Percentiles rank a stretch among this genome's conserved stretches.
phyloP scores from a whole-genome alignment of 2,329 filamentous ascomycete species.

The Fusarium scirpi region DNA sequence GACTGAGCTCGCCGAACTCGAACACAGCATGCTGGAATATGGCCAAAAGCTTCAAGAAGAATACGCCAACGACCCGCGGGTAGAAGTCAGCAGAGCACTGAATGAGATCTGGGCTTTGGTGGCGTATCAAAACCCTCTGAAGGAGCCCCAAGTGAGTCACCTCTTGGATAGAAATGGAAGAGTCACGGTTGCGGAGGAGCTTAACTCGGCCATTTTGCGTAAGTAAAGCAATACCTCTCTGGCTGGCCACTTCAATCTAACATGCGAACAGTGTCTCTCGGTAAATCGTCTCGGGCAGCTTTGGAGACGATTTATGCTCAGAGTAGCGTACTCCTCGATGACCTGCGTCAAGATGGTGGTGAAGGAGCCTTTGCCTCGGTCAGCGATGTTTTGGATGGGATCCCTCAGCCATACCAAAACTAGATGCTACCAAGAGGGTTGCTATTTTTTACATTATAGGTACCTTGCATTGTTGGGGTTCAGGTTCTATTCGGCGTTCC shows the following conservation, averaged over 20 bases:
- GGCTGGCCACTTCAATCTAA: constrained; percentile 31
- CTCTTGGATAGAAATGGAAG: constrained; percentile 82
- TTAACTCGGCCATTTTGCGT: constrained; percentile 94
- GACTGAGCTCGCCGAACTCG: constrained; percentile 60
- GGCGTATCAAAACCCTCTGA: constrained; percentile 84
- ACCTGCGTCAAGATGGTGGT: constrained; percentile 82
- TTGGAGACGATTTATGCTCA: constrained; percentile 89
- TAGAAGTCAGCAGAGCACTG: constrained; percentile 78
- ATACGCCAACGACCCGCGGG: constrained; percentile 77
- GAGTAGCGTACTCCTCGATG: constrained; percentile 86
- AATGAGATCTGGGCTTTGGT: constrained; percentile 89
- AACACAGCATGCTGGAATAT: constrained; percentile 79
- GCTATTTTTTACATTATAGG: constrained; percentile 18
- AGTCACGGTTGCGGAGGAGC: constrained; percentile 85
- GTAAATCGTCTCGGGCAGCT: constrained; percentile 87
- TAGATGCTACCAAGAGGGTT: constrained; percentile 37
- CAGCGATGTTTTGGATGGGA: constrained; percentile 61
- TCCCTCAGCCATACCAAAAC: constrained; percentile 55
- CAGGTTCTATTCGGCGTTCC: constrained; percentile 43
- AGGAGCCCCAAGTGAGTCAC: constrained; percentile 79
- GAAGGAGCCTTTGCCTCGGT: constrained; percentile 83
- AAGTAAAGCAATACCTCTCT: constrained; percentile 52
- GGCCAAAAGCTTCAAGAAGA: constrained; percentile 83
- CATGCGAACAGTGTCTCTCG: constrained; percentile 76
- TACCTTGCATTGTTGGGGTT: constrained; percentile 36